These are phyloP conservation scores for Delitschia confertaspora DNA, from an alignment of 495 filamentous ascomycete species.

Conservation along the genomic window DNA sequence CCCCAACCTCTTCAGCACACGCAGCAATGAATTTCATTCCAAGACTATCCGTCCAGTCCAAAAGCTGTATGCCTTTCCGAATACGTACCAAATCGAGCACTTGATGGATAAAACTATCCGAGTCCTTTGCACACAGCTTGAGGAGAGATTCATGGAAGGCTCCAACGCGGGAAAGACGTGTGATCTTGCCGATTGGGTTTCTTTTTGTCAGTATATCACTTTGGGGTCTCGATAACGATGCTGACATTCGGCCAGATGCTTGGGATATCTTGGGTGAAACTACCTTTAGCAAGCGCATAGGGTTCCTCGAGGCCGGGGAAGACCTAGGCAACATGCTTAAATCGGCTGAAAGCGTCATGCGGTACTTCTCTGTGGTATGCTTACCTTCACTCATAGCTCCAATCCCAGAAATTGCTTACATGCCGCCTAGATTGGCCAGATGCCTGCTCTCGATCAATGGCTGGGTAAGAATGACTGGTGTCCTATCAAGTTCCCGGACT, in stretches of 20 bases:
- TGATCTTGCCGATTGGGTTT: slow-evolving; percentile 15
- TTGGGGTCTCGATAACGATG: background rate
- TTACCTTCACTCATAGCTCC: background rate
- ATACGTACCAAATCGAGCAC: slow-evolving; percentile 9
- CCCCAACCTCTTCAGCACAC: slow-evolving; percentile 15
- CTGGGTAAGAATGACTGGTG: slow-evolving; percentile 11
- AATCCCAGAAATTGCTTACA: background rate
- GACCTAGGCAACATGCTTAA: slow-evolving; percentile 4
- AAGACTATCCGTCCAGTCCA: slow-evolving; percentile 7
- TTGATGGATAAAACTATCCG: slow-evolving; percentile 10
- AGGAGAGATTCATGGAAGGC: slow-evolving; percentile 11
- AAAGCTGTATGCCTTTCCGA: slow-evolving; percentile 4
- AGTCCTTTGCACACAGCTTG: slow-evolving; percentile 8
- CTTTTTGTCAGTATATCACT: slow-evolving; percentile 2
- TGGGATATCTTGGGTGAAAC: slow-evolving; percentile 14
- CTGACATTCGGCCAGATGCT: slow-evolving; percentile 1
- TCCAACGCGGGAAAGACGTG: slow-evolving; percentile 4
- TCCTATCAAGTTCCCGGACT: slow-evolving; percentile 15
- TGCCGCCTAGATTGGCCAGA: slow-evolving; percentile 8
- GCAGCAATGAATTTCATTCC: slow-evolving; percentile 14
- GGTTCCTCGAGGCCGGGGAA: slow-evolving; percentile 9
- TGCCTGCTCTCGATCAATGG: slow-evolving; percentile 11
- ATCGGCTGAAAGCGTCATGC: slow-evolving; percentile 8
- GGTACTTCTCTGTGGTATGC: slow-evolving; percentile 15
- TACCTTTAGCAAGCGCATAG: slow-evolving; percentile 15